Evolutionary conservation across 192 early-diverging fungal genomes (phyloP), one percentile per base, ranked within the genome.

Genomic region (Coemansia sp.): DNA sequence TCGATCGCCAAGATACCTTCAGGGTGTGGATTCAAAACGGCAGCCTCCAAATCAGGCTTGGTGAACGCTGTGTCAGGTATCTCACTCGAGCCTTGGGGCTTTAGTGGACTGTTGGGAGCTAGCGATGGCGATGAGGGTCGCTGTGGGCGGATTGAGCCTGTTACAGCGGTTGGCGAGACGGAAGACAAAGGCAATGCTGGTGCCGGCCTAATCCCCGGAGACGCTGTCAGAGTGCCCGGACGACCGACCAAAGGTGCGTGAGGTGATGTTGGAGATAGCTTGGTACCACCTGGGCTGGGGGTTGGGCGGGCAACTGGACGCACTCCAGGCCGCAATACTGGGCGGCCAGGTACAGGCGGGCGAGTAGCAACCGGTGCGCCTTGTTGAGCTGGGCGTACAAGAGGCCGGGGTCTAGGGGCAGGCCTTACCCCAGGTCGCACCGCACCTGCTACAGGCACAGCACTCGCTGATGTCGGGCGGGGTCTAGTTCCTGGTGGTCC

Each of bases 381-480:
- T 10, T 56, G 34, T 8, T 26, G 42, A 4, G 28, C 47, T 34
- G 75, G 75, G 10, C 75, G 75, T 39, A 57, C 39, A 3, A 23
- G 36, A 16, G 70, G 75, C 33, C 70, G 65, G 11, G 75, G 75
- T 16, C 70, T 57, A 52, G 36, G 10, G 6, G 2, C 28, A 4
- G 76, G 76, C 23, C 76, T 59, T 47, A 45, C 50, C 13, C 66
- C 70, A 6, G 76, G 76, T 7, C 76, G 62, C 16, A 36, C 50
- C 0, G 52, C n/a, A n/a, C 50, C 23, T 13, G 47, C 10, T 7
- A 25, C 41, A 42, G 43, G 34, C 8, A 39, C 12, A 31, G 34
- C 6, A 6, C 31, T 6, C 33, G 21, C 42, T 2, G 45, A 18
- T 14, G 28, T n/a, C 42, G 79, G 70, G 6, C 75, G 69, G 12